Conservation (phyloP, 2,329 filamentous ascomycete genomes). For the Aureobasidium sp. region DNA sequence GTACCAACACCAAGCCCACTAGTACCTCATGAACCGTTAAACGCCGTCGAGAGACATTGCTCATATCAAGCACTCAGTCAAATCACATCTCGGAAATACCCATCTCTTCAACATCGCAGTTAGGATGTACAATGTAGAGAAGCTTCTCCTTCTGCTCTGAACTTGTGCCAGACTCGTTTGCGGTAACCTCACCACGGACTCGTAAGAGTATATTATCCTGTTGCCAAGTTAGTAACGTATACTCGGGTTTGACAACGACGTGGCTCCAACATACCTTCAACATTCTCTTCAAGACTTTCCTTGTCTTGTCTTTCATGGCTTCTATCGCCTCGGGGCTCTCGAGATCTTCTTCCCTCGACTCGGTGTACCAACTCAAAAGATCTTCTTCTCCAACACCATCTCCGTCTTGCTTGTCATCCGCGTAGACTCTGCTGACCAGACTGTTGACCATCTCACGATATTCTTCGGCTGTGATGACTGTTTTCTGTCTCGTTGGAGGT, state of each 20-base stretch:
- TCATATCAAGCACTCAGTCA: neutral
- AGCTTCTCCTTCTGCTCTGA: constrained; percentile 46
- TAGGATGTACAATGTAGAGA: constrained; percentile 88
- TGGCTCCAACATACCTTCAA: constrained; percentile 62
- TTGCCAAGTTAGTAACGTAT: neutral
- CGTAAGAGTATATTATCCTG: constrained; percentile 54
- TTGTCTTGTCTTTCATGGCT: constrained; percentile 61
- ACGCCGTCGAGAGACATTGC: neutral
- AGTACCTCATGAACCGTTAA: neutral
- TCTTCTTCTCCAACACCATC: constrained; percentile 81
- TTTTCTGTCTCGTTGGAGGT: constrained; percentile 28
- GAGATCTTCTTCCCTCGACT: constrained; percentile 79
- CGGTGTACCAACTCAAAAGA: constrained; percentile 81
- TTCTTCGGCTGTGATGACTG: constrained; percentile 93
- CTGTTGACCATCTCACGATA: constrained; percentile 86
- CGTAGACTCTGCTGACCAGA: constrained; percentile 72
- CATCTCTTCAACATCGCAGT: constrained; percentile 68
- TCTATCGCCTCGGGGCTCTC: constrained; percentile 74
- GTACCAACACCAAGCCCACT: neutral
- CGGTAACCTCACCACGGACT: constrained; percentile 75
- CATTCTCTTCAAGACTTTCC: constrained; percentile 89
- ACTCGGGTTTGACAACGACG: neutral
- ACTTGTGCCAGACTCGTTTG: constrained; percentile 62
- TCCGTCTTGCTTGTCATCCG: constrained; percentile 66
- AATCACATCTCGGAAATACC: neutral